Base-by-base conservation (phyloP, 176 grass and related monocot species). In the Bonia amplexicaulis region DNA sequence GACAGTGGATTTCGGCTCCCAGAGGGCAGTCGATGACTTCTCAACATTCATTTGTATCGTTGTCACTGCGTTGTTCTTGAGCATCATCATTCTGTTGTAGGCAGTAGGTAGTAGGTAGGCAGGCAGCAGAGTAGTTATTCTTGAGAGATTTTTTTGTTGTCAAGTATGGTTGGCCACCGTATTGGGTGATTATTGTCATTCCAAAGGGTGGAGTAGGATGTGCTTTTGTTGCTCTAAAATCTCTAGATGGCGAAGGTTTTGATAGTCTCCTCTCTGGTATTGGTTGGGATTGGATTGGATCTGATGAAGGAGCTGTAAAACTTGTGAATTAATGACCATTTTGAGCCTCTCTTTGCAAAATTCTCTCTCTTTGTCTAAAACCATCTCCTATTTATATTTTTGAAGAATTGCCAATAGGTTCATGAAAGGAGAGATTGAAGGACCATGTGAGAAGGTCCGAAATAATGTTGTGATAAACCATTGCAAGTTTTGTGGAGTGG, bases 81-180 rank as follows among this genome's bases (percentile, higher is more conserved):
- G 78, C 57, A 25, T 77, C 62, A 2, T 64, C 39, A 1, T 81
- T 23, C 37, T 90, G 41, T 92, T 88, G 90, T 94, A 94, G 8
- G 59, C 51, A 68, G 47, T 52, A 51, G 8, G 59, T 61, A 68
- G 66, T 52, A 51, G 29, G 79, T 31, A 88, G 6, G 71, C 22
- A 44, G 35, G 37, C 71, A 71, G 78, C 66, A 39, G 79, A 66
- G 15, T 90, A 78, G 79, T 70, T 5, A 48, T 67, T 89, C 57
- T 11, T 82, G 78, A 82, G 69, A 67, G 48, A 71, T 83, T 79
- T 82, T 79, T 90, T 79, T 74, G 80, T 27, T 82, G 77, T 82
- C 58, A 69, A 73, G 41, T 69, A 60, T 31, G 22, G 79, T 70
- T 85, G 64, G 77, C 22, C 70, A 57, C 14, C 16, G 64, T 89